A percentile compares a stretch with the other conserved stretches of the same genome.
phyloP scores from a whole-genome alignment of 352 stramenopile species.

The Hyaloperonospora brassicae region DNA sequence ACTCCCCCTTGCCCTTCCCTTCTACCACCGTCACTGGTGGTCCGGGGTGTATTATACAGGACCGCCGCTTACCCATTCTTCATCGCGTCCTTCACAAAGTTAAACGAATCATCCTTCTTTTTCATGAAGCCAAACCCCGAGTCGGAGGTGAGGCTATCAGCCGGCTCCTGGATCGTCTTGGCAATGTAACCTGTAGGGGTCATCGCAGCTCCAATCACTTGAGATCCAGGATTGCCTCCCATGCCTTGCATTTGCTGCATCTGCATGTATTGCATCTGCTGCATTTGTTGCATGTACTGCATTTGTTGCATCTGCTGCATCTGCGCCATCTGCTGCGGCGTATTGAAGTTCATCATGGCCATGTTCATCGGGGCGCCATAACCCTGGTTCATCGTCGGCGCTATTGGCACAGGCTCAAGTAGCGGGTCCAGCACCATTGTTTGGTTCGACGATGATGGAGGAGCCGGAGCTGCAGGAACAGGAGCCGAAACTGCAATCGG shows the following conservation, averaged over 20 bases:
- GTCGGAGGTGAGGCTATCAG: conserved; percentile 54
- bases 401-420: conserved; percentile 49
- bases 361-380: conserved; percentile 41
- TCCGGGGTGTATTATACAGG: conserved; percentile 45
- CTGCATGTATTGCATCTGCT: conserved; percentile 68
- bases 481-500: conserved; percentile 14
- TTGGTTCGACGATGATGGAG: conserved; percentile 25
- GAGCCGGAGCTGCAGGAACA: conserved; percentile 16
- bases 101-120: conserved; percentile 85
- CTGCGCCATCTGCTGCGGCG: conserved; percentile 38
- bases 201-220: conserved; percentile 81
- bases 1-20: conserved; percentile 19
- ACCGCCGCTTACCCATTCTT: conserved; percentile 64
- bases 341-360: conserved; percentile 59
- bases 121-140: conserved; percentile 83
- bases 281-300: conserved; percentile 69
- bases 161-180: conserved; percentile 82
- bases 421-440: conserved; percentile 62
- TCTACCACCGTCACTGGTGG: conserved; percentile 25
- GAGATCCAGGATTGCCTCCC: conserved; percentile 39
- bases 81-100: conserved; percentile 85
- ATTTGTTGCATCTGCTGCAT: conserved; percentile 73
- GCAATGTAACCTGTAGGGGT: conserved; percentile 79
- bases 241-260: conserved; percentile 54
- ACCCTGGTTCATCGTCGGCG: conserved; percentile 34